Evolutionary conservation across 2,329 filamentous ascomycete species (phyloP).

Genomic region (Stemphylium lycopersici): DNA sequence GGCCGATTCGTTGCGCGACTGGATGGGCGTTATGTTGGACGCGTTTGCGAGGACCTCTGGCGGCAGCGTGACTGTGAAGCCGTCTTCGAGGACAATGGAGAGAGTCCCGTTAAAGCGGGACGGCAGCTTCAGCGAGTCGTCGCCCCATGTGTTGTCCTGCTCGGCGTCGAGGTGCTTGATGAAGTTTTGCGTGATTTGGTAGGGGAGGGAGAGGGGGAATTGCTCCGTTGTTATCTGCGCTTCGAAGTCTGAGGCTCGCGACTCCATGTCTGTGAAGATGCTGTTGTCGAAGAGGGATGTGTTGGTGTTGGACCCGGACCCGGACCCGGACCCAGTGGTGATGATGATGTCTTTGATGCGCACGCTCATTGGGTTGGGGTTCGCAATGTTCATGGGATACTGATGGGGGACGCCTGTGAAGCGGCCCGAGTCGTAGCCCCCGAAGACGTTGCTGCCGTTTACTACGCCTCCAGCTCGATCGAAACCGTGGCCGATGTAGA

Average conservation of each 20-base stretch:
- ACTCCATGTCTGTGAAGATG: conserved; percentile 41
- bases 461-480: conserved; percentile 49
- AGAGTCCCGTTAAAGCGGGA: conserved; percentile 49
- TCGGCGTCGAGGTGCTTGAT: conserved; percentile 43
- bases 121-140: conserved; percentile 47
- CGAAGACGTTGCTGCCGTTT: conserved; percentile 53
- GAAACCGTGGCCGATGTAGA: conserved; percentile 53
- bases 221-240: conserved; percentile 53
- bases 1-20: conserved; percentile 36
- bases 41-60: conserved; percentile 46
- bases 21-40: conserved; percentile 48
- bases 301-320: conserved; percentile 36
- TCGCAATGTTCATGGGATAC: conserved; percentile 40
- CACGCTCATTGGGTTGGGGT: conserved; percentile 47
- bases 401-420: conserved; percentile 46
- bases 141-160: conserved; percentile 46
- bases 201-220: conserved; percentile 51
- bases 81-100: conserved; percentile 50
- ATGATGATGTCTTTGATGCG: conserved; percentile 50
- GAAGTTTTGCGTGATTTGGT: conserved; percentile 50
- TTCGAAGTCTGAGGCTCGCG: conserved; percentile 42
- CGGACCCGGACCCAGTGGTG: conserved; percentile 34
- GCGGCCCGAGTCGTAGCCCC: conserved; percentile 54
- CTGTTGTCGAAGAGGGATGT: conserved; percentile 45
- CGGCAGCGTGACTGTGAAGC: conserved; percentile 50